These are phyloP conservation scores for Yamadazyma epiphylla DNA, from an alignment of 1,139 yeast genomes.

Conservation along the genomic window DNA sequence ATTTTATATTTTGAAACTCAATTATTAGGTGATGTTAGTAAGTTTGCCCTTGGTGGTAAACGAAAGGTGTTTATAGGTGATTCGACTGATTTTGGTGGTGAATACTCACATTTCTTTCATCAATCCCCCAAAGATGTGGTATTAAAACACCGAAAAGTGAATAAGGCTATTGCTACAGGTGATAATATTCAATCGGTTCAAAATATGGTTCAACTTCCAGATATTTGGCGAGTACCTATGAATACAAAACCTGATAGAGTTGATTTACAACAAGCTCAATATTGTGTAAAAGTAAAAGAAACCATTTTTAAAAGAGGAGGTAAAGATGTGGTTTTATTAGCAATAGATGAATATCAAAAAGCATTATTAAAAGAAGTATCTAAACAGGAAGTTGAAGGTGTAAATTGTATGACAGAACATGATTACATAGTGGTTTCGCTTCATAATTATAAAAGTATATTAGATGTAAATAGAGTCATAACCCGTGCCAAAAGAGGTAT, in stretches of 20 bases:
- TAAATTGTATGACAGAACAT: conserved; percentile 5
- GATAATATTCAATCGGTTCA: no score
- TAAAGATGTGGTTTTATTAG: conserved; percentile 7
- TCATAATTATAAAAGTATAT: conserved; percentile 6
- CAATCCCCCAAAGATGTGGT: no score
- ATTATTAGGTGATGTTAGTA: no score
- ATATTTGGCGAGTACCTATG: conserved; percentile 1
- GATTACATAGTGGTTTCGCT: conserved; percentile 10
- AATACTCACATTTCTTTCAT: no score
- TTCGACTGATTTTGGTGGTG: not conserved
- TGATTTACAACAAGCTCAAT: conserved; percentile 11
- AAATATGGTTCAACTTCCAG: no score
- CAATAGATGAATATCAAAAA: conserved; percentile 10
- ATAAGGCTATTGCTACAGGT: no score
- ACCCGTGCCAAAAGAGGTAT: conserved; percentile 7
- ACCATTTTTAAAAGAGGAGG: conserved; percentile 1
- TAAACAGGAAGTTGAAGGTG: conserved; percentile 1
- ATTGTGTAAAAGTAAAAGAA: conserved; percentile 4
- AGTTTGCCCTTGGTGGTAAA: no score
- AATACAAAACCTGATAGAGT: conserved; percentile 3
- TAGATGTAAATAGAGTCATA: conserved; percentile 7
- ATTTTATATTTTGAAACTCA: no score
- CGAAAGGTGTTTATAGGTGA: no score
- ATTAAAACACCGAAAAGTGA: no score
- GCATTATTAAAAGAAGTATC: conserved; percentile 11